These are phyloP conservation scores for Gracilaria gracilis DNA, from an alignment of 23 red algal genomes.

Conservation along the genomic window DNA sequence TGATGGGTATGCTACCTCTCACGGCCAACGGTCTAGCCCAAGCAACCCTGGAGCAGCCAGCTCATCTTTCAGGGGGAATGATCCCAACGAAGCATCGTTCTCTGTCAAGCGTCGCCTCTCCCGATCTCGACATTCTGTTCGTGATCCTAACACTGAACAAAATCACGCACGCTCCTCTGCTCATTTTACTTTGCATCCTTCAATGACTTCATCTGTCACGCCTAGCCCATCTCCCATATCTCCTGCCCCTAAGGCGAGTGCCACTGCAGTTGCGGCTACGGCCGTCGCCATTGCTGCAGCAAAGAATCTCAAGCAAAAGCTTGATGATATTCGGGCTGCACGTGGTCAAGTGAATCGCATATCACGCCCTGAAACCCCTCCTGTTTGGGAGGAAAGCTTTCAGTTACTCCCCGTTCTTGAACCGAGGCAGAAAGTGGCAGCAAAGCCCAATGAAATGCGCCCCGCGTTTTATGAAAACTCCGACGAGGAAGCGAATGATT, in stretches of 20 bases:
- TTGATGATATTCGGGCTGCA: slow-evolving; percentile 51
- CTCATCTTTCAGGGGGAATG: slow-evolving; percentile 26
- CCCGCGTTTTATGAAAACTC: slow-evolving; percentile 70
- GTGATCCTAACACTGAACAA: slow-evolving; percentile 10
- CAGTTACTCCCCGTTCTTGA: slow-evolving; percentile 42
- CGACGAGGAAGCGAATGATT: slow-evolving; percentile 69
- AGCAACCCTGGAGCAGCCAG: slow-evolving; percentile 32
- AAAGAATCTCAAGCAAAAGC: slow-evolving; percentile 61
- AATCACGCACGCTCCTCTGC: slow-evolving; percentile 12
- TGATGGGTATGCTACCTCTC: slow-evolving; percentile 40
- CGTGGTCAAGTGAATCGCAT: slow-evolving; percentile 29
- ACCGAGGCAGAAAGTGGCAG: slow-evolving; percentile 25
- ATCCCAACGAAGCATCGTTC: slow-evolving; percentile 22
- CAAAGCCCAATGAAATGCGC: slow-evolving; percentile 45
- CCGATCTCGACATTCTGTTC: slow-evolving; percentile 31
- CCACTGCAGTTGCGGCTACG: slow-evolving; percentile 64
- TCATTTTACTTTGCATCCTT: slow-evolving; percentile 4
- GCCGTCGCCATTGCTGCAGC: slow-evolving; percentile 69
- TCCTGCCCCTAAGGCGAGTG: slow-evolving; percentile 49
- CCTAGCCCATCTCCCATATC: slow-evolving; percentile 23
- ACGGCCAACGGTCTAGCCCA: slow-evolving; percentile 1
- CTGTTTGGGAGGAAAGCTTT: slow-evolving; percentile 58
- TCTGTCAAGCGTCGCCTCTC: slow-evolving; percentile 36
- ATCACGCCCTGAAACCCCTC: slow-evolving; percentile 28
- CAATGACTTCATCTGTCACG: not conserved